Evolutionary conservation across 2,329 filamentous ascomycete species (phyloP).

Genomic region (Aspergillus sergii): DNA sequence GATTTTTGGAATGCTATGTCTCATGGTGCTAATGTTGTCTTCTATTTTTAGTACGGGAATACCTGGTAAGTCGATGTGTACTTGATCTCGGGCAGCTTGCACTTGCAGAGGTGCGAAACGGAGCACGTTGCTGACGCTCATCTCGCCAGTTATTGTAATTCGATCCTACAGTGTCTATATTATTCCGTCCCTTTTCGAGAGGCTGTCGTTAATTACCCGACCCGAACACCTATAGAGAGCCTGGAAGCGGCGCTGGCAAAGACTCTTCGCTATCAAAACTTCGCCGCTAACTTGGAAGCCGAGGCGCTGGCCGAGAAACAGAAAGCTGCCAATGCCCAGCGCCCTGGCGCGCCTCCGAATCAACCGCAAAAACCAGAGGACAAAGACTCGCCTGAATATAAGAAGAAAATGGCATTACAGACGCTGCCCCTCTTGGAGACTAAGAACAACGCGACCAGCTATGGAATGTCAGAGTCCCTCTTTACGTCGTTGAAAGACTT

Average conservation of each 20-base stretch:
- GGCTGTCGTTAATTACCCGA: conserved; percentile 88
- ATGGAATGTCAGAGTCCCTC: conserved; percentile 91
- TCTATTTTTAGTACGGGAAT: conserved; percentile 76
- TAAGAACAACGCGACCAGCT: conserved; percentile 75
- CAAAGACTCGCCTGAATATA: conserved; percentile 94
- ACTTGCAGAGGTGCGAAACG: not conserved
- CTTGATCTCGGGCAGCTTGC: not conserved
- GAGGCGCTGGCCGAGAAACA: conserved; percentile 50
- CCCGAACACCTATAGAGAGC: conserved; percentile 68
- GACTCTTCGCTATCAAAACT: conserved; percentile 62
- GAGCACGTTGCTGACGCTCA: conserved; percentile 9
- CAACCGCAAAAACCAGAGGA: conserved; percentile 76
- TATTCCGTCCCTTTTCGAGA: conserved; percentile 94
- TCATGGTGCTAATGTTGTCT: conserved; percentile 22
- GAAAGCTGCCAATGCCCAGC: conserved; percentile 43
- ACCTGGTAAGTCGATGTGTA: conserved; percentile 73
- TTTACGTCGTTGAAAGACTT: conserved; percentile 97
- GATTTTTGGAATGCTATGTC: not conserved
- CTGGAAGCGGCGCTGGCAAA: conserved; percentile 59
- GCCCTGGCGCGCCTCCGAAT: conserved; percentile 55
- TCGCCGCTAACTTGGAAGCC: conserved; percentile 57
- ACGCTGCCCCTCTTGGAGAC: conserved; percentile 86
- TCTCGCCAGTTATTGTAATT: conserved; percentile 85
- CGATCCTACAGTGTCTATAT: conserved; percentile 94
- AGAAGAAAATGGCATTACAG: conserved; percentile 92